Evolutionary conservation across 768 basidiomycete genomes (phyloP).

Genomic region (Mycena belliarum): DNA sequence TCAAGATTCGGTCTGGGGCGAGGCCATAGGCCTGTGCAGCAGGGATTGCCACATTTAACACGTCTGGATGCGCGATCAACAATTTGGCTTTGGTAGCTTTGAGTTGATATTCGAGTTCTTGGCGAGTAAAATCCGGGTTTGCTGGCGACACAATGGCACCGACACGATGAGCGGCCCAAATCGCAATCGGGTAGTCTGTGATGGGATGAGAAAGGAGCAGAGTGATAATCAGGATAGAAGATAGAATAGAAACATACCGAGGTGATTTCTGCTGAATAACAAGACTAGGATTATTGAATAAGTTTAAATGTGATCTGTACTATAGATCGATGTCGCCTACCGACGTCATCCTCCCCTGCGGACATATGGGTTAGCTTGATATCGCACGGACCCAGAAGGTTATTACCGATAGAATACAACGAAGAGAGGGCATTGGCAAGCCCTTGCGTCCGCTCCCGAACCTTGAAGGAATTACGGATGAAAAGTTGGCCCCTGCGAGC

Average conservation of each 20-base stretch:
- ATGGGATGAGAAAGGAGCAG: background rate
- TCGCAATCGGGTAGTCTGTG: slow-evolving; percentile 54
- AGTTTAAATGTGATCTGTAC: background rate
- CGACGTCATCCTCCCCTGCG: slow-evolving; percentile 50
- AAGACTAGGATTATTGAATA: slow-evolving; percentile 42
- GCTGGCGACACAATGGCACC: slow-evolving; percentile 44
- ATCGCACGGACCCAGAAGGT: slow-evolving; percentile 8
- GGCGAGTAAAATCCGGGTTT: slow-evolving; percentile 56
- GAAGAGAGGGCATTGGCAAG: slow-evolving; percentile 48
- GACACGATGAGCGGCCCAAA: slow-evolving; percentile 58
- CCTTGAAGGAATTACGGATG: slow-evolving; percentile 27
- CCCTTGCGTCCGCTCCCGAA: slow-evolving; percentile 46
- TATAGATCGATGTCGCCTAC: slow-evolving; percentile 34
- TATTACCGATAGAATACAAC: slow-evolving; percentile 44
- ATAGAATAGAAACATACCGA: slow-evolving; percentile 41
- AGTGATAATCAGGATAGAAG: background rate
- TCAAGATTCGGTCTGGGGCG: slow-evolving; percentile 41
- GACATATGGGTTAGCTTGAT: background rate
- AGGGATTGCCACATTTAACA: slow-evolving; percentile 40
- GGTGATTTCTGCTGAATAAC: slow-evolving; percentile 66
- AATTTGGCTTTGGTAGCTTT: slow-evolving; percentile 48
- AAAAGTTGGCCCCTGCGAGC: no score
- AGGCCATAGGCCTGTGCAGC: slow-evolving; percentile 42
- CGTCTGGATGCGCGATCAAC: slow-evolving; percentile 49
- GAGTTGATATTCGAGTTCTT: slow-evolving; percentile 60